Evolutionary conservation across 257 asterid genomes (phyloP), one percentile per base, ranked within the genome.

Genomic region (Petunia axillaris): DNA sequence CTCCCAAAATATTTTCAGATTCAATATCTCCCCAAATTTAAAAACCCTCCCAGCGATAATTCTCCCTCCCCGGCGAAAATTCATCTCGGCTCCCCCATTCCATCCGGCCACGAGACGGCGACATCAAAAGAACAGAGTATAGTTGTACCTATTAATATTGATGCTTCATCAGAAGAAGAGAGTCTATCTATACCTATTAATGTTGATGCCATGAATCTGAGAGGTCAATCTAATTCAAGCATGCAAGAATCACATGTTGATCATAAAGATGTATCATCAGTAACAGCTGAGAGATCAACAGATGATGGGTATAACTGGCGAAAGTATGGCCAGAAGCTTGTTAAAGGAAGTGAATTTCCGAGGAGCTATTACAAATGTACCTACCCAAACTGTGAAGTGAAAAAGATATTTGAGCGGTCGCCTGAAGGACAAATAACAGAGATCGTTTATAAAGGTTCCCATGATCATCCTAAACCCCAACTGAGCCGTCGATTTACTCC

Each of bases 401-500:
- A 41, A 54, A 68, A 68, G 53, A 54, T 94, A 66, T 92, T 68
- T 41, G 76, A 68, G 43, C 14, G 53, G 7, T 7, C 76, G 10
- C 35, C 43, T 3, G 76, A 68, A 2, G 76, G 76, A 25, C 25
- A 25, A 25, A 25, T 25, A 25, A 25, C 25, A 25, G 25, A 25
- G 25, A 25, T 25, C 25, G 25, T 25, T 25, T 25, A 25, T 25
- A 25, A 25, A 25, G 25, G 25, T 25, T 25, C 25, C 25, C 25
- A 25, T 25, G 25, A 25, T 25, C 25, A 25, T 25, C 25, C 25
- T 25, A 25, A 25, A 25, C 25, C 25, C 16, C 64, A 58, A 58
- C 89, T 93, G 70, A 87, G 91, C 70, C 94, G 94, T 25, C 86
- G 98, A 76, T 85, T 91, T 83, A 89, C 89, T 86, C 87, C 95